These are phyloP conservation scores for Dioscorea zingiberensis DNA, from an alignment of 106 monocot genomes.

Conservation along the genomic window DNA sequence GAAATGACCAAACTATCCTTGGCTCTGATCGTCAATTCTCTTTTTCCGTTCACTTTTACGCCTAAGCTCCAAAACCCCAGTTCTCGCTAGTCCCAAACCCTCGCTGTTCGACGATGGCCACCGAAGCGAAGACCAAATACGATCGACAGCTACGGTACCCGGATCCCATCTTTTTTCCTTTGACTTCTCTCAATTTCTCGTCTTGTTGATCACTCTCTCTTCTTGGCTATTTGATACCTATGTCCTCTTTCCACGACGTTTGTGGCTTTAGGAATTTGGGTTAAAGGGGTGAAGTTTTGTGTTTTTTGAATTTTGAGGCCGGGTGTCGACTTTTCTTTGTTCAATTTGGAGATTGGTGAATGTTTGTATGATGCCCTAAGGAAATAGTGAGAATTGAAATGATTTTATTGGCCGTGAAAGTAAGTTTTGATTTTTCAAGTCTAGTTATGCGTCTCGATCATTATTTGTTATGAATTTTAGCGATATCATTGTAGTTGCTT, in stretches of 20 bases:
- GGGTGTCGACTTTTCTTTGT: not conserved
- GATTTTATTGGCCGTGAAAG: too few relatives aligned
- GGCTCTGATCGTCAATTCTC: not conserved
- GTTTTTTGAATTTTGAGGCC: not conserved
- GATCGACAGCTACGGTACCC: conserved; percentile 68
- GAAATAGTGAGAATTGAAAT: too few relatives aligned
- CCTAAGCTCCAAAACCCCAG: not conserved
- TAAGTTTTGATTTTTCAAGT: too few relatives aligned
- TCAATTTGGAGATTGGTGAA: not conserved
- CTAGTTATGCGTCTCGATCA: too few relatives aligned
- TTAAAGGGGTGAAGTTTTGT: not conserved
- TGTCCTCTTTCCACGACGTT: too few relatives aligned
- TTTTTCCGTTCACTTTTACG: not conserved
- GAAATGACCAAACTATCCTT: too few relatives aligned
- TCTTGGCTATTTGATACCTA: too few relatives aligned
- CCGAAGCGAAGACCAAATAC: conserved; percentile 61
- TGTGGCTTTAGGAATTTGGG: too few relatives aligned
- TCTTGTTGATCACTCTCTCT: not conserved
- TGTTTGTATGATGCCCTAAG: too few relatives aligned
- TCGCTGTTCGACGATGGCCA: conserved; percentile 18
- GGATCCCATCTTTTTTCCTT: too few relatives aligned
- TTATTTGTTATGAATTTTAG: too few relatives aligned
- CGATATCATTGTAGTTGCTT: too few relatives aligned
- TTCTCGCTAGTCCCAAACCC: not conserved
- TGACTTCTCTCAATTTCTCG: not conserved